Evolutionary conservation across 345 rosid species (phyloP), one percentile per base, ranked within the genome.

Genomic region (Aquilaria malaccensis): DNA sequence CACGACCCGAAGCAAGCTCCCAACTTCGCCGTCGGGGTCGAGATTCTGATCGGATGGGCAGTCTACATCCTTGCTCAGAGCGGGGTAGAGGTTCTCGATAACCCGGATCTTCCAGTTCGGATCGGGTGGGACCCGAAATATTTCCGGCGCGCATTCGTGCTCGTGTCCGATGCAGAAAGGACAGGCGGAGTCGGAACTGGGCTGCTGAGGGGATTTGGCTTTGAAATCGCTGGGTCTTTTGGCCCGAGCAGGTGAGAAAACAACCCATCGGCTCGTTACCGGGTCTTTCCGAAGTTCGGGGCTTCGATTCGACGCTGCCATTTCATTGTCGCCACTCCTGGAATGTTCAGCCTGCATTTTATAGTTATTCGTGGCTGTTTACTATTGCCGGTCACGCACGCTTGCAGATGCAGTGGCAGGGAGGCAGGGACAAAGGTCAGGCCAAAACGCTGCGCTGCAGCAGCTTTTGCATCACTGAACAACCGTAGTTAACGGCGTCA

Each of bases 121-220:
- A 30, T 79, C 85, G 11, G 72, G 45, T 9, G 86, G 86, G 49
- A 79, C 75, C 68, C 97, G 91, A 77, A 89, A 90, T 62, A 87
- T 89, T 81, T 90, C 86, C 14, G 89, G 91, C 1, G 92, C 97
- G 52, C 96, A 89, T 57, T 86, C 77, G 73, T 79, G 76, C 81
- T 90, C 95, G 74, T 82, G 81, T 65, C 95, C 91, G 58, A 75
- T 74, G 85, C 96, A 94, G 76, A 94, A 94, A 4, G 96, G 82
- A 72, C 97, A 90, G 0, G 80, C 56, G 1, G 69, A 45, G 2
- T 54, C 30, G 31, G 77, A 60, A n/a, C 52, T 56, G 9, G 79
- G 73, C 63, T 61, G 55, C 60, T 76, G 55, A 0, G 94, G 86
- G 33, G 79, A 57, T 57, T 87, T 84, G 52, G 95, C 84, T 72